Conservation (phyloP, 331 rosid species). For the Quercus lobata region DNA sequence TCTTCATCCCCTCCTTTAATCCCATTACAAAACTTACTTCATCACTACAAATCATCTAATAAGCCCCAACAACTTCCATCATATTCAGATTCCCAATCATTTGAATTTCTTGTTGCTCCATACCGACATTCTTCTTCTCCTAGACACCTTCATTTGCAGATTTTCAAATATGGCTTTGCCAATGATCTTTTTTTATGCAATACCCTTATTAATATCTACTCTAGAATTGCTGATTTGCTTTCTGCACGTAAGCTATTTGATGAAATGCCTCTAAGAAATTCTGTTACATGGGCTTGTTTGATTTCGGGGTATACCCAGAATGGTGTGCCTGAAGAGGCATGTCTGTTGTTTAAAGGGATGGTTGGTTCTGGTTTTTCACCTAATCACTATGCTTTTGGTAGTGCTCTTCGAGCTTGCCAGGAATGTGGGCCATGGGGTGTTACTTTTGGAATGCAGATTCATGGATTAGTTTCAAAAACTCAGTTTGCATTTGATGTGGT, state of each 20-base stretch:
- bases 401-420: constrained; percentile 84
- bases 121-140: constrained; percentile 39
- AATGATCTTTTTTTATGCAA: constrained; percentile 63
- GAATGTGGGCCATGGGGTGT: constrained; percentile 41
- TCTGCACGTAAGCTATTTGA: constrained; percentile 60
- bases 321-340: constrained; percentile 58
- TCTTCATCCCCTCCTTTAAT: constrained; percentile 4
- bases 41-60: constrained; percentile 22
- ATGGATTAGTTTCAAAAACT: constrained; percentile 57
- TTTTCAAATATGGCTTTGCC: constrained; percentile 54
- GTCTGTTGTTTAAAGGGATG: constrained; percentile 49
- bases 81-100: constrained; percentile 20
- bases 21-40: constrained; percentile 21
- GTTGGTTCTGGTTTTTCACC: constrained; percentile 45
- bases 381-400: constrained; percentile 60
- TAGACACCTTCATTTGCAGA: constrained; percentile 51
- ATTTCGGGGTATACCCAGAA: constrained; percentile 68
- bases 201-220: constrained; percentile 63
- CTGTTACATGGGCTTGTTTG: constrained; percentile 80
- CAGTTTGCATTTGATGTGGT: constrained; percentile 44
- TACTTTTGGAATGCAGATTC: constrained; percentile 67
- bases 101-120: constrained; percentile 29
- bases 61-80: constrained; percentile 15
- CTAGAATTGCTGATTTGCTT: constrained; percentile 40
- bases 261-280: constrained; percentile 69